Percentiles rank a stretch among this genome's conserved stretches.
Evolutionary conservation across 805 yeast genomes (phyloP).

Genomic region (Barnettozyma sucrosica): DNA sequence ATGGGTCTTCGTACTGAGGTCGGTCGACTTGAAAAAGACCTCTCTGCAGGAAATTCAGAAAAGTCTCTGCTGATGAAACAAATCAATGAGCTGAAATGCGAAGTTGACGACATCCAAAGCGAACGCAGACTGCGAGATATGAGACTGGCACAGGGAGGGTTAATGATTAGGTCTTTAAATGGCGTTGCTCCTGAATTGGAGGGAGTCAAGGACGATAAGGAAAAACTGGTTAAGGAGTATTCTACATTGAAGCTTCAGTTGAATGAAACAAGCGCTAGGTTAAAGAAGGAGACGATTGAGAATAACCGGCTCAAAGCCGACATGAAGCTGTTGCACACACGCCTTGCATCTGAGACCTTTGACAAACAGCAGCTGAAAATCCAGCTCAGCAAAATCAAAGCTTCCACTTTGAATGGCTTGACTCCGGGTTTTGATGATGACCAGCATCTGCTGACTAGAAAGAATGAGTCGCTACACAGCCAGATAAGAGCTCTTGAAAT

Average conservation of each 20-base stretch:
- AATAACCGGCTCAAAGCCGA: conserved; percentile 48
- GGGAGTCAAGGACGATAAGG: conserved; percentile 23
- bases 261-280: conserved; percentile 44
- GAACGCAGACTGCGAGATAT: conserved; percentile 20
- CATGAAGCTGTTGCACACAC: conserved; percentile 51
- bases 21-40: conserved; percentile 10
- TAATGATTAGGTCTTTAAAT: conserved; percentile 20
- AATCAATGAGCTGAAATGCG: conserved; percentile 24
- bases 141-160: conserved; percentile 23
- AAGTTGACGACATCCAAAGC: conserved; percentile 29
- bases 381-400: conserved; percentile 33
- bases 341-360: conserved; percentile 59
- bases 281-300: conserved; percentile 40
- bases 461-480: conserved; percentile 28
- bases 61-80: conserved; percentile 26
- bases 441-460: conserved; percentile 12
- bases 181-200: conserved; percentile 20
- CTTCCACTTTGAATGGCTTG: conserved; percentile 18
- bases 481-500: conserved; percentile 45
- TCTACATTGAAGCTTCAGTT: conserved; percentile 44
- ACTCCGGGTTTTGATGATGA: conserved; percentile 23
- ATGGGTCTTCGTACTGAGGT: conserved; percentile 31
- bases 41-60: conserved; percentile 28
- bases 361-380: conserved; percentile 47
- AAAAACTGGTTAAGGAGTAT: conserved; percentile 33